Evolutionary conservation across 2,329 filamentous ascomycete species (phyloP), one percentile per base, ranked within the genome.

Genomic region (Sporothrix phasma): DNA sequence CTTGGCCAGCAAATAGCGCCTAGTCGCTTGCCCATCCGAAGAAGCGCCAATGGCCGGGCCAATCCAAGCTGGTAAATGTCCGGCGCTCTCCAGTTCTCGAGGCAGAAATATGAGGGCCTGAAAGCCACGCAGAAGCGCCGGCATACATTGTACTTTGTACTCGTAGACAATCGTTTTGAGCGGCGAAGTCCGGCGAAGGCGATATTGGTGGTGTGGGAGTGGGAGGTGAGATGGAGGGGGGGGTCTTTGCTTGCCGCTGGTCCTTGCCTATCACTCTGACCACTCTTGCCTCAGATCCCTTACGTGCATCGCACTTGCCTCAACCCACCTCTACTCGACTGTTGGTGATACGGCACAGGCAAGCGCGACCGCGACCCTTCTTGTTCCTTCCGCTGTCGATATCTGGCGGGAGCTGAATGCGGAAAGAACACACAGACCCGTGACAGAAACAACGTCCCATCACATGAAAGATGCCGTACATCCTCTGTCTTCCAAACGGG

Each of bases 21-120:
- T 62, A 65, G 63, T 43, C 26, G 49, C 58, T 54, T 64, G 47
- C 63, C 63, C 54, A 56, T 61, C 63, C 58, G 63, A 65, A 65
- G 63, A 65, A 65, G 58, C 47, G 58, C 63, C 63, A 65, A 53
- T 34, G 26, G 46, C 54, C 62, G 45, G 26, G 49, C 58, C 58
- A 61, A 45, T 34, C 41, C 43, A 41, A 31, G 46, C 19, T 34
- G 46, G 60, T 37, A 62, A 47, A 53, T 31, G 45, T 29, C 60
- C 56, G 56, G 54, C 22, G 51, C 26, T 34, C 49, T 34, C 31
- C n/a, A 54, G 37, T n/a, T n/a, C 51, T 24, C 54, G 37, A 58
- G 31, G 51, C n/a, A 39, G 51, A 56, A 10, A 39, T 15, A 24
- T 15, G 39, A 46, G 39, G 19, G 34, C 3, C 5, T 3, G 37